These are phyloP conservation scores for Helichrysum umbraculigerum DNA, from an alignment of 129 eudicot species.

Conservation along the genomic window DNA sequence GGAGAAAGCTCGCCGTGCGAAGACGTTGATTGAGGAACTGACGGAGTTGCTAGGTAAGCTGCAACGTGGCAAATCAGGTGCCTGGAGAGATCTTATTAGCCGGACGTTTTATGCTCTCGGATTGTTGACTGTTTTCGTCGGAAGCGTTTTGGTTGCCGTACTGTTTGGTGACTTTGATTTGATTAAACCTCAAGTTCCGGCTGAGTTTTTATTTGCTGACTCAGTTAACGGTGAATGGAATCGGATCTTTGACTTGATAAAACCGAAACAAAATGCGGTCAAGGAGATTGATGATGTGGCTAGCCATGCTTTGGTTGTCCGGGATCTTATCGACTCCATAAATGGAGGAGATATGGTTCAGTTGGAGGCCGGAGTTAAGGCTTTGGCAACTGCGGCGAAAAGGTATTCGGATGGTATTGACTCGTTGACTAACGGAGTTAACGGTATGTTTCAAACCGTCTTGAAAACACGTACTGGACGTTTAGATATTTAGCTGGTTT, in stretches of 20 bases:
- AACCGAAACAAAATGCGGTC: conserved; percentile 16
- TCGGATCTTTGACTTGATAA: conserved; percentile 28
- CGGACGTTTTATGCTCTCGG: conserved; percentile 48
- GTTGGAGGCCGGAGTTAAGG: conserved; percentile 39
- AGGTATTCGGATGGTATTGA: conserved; percentile 39
- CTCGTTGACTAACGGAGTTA: conserved; percentile 39
- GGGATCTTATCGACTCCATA: conserved; percentile 24
- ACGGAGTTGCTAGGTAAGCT: conserved; percentile 19
- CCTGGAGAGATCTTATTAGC: conserved; percentile 35
- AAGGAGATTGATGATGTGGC: conserved; percentile 34
- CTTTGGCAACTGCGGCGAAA: conserved; percentile 22
- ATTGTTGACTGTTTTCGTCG: conserved; percentile 31
- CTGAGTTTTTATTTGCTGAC: conserved; percentile 41
- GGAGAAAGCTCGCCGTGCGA: conserved; percentile 36
- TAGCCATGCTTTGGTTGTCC: conserved; percentile 17
- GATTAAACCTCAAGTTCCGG: conserved; percentile 23
- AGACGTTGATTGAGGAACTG: conserved; percentile 38
- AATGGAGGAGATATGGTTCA: conserved; percentile 19
- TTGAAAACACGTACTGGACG: conserved; percentile 38
- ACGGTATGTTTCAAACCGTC: conserved; percentile 37
- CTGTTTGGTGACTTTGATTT: conserved; percentile 25
- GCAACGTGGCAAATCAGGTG: conserved; percentile 28
- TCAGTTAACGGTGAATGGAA: conserved; percentile 33
- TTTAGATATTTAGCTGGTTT: conserved; percentile 24
- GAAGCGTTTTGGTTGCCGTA: conserved; percentile 30